Conservation (phyloP, 2,329 filamentous ascomycete species). For the Ceratocystis destructans region DNA sequence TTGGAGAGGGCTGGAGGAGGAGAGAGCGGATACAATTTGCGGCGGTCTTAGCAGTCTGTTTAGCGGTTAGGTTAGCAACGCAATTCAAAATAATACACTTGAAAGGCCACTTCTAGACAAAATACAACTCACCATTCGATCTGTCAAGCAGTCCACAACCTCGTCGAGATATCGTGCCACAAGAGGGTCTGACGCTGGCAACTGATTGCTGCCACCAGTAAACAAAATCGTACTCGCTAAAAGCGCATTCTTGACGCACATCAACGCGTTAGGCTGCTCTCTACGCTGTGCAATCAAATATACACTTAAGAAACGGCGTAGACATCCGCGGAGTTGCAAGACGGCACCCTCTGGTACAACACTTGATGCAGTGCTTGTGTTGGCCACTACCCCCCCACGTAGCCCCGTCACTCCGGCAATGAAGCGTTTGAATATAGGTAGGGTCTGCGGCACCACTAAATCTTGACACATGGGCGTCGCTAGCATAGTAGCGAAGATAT, state of each 20-base stretch:
- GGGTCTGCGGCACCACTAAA: slow-evolving; percentile 72
- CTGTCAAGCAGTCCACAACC: slow-evolving; percentile 68
- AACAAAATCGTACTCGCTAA: slow-evolving; percentile 80
- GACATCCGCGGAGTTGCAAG: slow-evolving; percentile 64
- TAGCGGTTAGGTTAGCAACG: slow-evolving; percentile 4
- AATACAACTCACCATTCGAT: slow-evolving; percentile 54
- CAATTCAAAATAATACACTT: too few relatives aligned
- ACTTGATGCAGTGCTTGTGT: slow-evolving; percentile 18
- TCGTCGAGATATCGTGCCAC: slow-evolving; percentile 65
- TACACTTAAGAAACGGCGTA: slow-evolving; percentile 71
- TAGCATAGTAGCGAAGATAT: slow-evolving; percentile 89
- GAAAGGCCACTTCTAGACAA: too few relatives aligned
- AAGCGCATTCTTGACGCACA: slow-evolving; percentile 86
- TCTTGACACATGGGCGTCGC: slow-evolving; percentile 74
- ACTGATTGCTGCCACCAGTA: slow-evolving; percentile 60
- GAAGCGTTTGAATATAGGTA: slow-evolving; percentile 87
- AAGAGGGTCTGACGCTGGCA: slow-evolving; percentile 62
- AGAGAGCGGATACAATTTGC: slow-evolving; percentile 80
- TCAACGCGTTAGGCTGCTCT: slow-evolving; percentile 59
- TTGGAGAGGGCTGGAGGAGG: slow-evolving; percentile 50
- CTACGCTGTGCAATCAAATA: slow-evolving; percentile 62
- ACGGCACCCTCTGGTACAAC: slow-evolving; percentile 38
- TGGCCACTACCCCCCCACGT: slow-evolving; percentile 26
- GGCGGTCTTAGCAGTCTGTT: slow-evolving; percentile 69
- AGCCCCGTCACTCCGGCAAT: slow-evolving; percentile 55